These are phyloP conservation scores for Wallacemonas rigidus DNA, from an alignment of 208 protist species.

Conservation along the genomic window DNA sequence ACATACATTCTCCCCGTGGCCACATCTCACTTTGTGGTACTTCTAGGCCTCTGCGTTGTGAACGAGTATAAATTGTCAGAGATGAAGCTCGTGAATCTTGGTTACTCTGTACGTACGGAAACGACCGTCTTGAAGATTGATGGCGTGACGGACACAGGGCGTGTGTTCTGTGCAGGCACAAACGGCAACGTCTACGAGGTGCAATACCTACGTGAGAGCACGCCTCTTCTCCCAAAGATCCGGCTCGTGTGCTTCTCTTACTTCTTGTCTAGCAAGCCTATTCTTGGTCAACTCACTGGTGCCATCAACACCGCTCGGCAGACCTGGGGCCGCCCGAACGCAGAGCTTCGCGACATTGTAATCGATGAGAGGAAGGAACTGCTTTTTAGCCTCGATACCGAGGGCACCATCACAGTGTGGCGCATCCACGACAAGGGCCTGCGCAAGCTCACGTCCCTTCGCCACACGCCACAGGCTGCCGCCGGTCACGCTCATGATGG, in stretches of 20 bases:
- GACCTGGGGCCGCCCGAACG: constrained; percentile 54
- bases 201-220: constrained; percentile 70
- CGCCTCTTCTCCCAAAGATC: constrained; percentile 63
- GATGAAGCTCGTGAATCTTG: constrained; percentile 72
- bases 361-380: constrained; percentile 62
- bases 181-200: constrained; percentile 85
- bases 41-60: constrained; percentile 82
- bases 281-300: constrained; percentile 64
- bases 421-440: constrained; percentile 55
- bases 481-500: constrained; percentile 2
- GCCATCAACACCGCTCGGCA: constrained; percentile 45
- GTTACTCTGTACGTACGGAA: constrained; percentile 61
- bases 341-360: constrained; percentile 71
- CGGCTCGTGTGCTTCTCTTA: constrained; percentile 73
- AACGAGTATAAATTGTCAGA: constrained; percentile 48
- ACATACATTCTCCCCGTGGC: constrained; percentile 77
- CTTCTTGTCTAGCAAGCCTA: constrained; percentile 45
- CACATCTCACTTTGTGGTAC: constrained; percentile 64
- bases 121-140: constrained; percentile 68
- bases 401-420: constrained; percentile 73
- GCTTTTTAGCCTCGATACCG: constrained; percentile 71
- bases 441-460: constrained; percentile 41
- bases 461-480: constrained; percentile 32
- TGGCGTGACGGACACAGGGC: constrained; percentile 38
- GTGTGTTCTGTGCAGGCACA: constrained; percentile 80